A percentile compares a stretch with the other conserved stretches of the same genome.
phyloP scores from a whole-genome alignment of 345 rosid species.

The Capsella bursapastoris region DNA sequence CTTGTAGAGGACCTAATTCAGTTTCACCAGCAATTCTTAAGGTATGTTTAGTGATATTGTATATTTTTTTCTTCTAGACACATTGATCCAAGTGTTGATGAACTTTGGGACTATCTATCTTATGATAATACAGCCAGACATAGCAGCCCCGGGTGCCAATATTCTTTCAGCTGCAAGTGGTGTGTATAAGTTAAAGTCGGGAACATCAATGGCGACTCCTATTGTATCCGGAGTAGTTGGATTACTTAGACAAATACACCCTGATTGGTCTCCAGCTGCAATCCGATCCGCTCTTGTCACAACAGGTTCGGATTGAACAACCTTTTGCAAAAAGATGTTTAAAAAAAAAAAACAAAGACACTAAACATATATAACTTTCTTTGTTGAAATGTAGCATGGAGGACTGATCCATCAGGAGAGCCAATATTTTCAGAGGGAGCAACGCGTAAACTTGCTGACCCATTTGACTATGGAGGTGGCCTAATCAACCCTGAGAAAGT shows the following conservation, averaged over 20 bases:
- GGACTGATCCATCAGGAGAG: constrained; percentile 50
- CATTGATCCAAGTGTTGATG: not conserved
- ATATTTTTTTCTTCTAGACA: not conserved
- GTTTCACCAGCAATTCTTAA: constrained; percentile 49
- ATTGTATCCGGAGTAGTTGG: constrained; percentile 52
- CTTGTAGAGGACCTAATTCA: constrained; percentile 69
- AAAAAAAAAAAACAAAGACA: not conserved
- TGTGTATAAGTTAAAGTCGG: constrained; percentile 37
- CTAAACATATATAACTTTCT: not conserved
- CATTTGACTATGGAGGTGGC: constrained; percentile 79
- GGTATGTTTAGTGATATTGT: constrained; percentile 11
- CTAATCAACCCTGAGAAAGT: constrained; percentile 57
- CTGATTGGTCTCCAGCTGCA: constrained; percentile 56
- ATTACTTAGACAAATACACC: constrained; percentile 45
- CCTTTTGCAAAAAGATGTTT: not conserved
- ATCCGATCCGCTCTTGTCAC: constrained; percentile 58
- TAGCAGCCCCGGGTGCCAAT: constrained; percentile 57
- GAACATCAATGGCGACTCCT: constrained; percentile 57
- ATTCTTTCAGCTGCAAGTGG: constrained; percentile 44
- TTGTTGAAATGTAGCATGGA: constrained; percentile 41
- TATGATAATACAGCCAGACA: constrained; percentile 49
- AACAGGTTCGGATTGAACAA: constrained; percentile 26
- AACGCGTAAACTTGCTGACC: constrained; percentile 55
- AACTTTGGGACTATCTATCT: not conserved
- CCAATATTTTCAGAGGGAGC: constrained; percentile 64